Percentiles rank a stretch among this genome's conserved stretches.
Evolutionary conservation across 78 protist genomes (phyloP).

Genomic region (Protostelium mycophagum): DNA sequence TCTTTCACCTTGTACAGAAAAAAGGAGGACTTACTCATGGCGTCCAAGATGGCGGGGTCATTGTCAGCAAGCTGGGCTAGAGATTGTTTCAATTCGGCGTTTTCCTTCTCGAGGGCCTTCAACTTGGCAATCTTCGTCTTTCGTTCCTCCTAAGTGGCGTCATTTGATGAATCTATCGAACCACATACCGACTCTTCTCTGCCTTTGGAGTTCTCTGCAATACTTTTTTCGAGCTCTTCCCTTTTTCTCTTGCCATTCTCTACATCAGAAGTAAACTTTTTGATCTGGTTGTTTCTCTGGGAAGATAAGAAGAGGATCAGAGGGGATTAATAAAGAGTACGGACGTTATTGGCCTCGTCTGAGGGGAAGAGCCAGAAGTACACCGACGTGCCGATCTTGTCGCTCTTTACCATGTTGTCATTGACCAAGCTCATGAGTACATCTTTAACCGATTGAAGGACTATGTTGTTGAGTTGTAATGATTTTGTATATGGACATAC

Average conservation of each 20-base stretch:
- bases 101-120: not conserved
- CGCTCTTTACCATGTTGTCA: constrained; percentile 27
- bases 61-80: not conserved
- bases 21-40: not conserved
- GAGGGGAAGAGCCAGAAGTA: constrained; percentile 56
- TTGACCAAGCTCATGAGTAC: constrained; percentile 45
- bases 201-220: not conserved
- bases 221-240: not conserved
- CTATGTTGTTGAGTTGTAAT: not conserved
- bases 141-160: not conserved
- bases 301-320: not conserved
- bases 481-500: not conserved
- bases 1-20: not conserved
- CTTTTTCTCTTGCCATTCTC: not conserved
- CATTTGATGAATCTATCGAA: not conserved
- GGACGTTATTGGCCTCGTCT: not conserved
- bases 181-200: not conserved
- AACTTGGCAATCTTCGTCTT: not conserved
- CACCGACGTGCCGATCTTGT: constrained; percentile 40
- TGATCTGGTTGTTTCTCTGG: not conserved
- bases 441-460: constrained; percentile 36
- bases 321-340: not conserved
- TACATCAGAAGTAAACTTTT: not conserved
- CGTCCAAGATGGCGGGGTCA: constrained; percentile 5
- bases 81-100: not conserved